Evolutionary conservation across 306 rosid genomes (phyloP).

Genomic region (Fragaria vesca): DNA sequence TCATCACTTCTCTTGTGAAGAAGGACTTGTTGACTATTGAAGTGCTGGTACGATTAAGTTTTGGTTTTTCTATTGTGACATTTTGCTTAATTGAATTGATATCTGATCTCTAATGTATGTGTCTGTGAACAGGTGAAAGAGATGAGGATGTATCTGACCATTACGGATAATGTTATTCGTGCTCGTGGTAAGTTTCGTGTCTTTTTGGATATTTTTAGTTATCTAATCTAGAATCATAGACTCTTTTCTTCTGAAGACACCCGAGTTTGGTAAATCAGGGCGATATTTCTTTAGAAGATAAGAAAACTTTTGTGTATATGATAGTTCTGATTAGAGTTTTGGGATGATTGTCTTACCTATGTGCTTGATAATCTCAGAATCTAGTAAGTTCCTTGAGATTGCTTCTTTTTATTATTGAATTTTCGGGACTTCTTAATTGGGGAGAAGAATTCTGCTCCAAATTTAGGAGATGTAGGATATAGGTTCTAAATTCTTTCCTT

Average conservation of each 20-base stretch:
- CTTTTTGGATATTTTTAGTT: not conserved
- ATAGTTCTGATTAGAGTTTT: not conserved
- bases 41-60: constrained; percentile 51
- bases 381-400: not conserved
- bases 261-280: not conserved
- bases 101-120: constrained; percentile 12
- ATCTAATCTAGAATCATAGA: not conserved
- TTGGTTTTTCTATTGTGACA: not conserved
- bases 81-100: not conserved
- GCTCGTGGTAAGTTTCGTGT: constrained; percentile 59
- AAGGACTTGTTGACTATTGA: constrained; percentile 55
- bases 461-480: not conserved
- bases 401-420: not conserved
- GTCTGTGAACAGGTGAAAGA: constrained; percentile 56
- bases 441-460: not conserved
- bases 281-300: not conserved
- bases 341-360: not conserved
- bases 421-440: not conserved
- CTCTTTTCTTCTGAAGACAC: not conserved
- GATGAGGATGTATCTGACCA: constrained; percentile 83
- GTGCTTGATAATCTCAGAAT: not conserved
- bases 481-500: not conserved
- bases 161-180: constrained; percentile 62
- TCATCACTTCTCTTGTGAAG: constrained; percentile 52
- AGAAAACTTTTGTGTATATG: not conserved